A percentile compares a stretch with the other conserved stretches of the same genome.
These are phyloP conservation scores for Mesembryanthemum crystallinum DNA, from an alignment of 148 eudicot genomes.

Conservation along the genomic window DNA sequence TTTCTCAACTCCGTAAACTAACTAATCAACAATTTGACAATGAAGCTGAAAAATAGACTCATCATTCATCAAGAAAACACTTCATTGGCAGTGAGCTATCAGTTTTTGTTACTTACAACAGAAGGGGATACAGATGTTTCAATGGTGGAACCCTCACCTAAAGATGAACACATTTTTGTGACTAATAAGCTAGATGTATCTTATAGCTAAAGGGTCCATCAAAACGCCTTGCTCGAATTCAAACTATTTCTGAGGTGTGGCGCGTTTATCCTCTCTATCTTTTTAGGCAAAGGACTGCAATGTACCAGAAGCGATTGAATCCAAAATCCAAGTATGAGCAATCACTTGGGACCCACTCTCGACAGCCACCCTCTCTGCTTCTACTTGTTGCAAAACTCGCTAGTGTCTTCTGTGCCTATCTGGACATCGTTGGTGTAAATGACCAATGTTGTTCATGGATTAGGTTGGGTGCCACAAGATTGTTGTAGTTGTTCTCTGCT, in stretches of 20 bases:
- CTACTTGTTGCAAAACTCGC: slow-evolving; percentile 26
- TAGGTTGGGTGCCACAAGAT: slow-evolving; percentile 13
- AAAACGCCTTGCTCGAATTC: background rate
- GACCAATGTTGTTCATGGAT: slow-evolving; percentile 29
- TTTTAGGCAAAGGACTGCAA: slow-evolving; percentile 36
- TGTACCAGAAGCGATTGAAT: slow-evolving; percentile 64
- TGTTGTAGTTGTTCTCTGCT: slow-evolving; percentile 38
- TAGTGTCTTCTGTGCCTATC: slow-evolving; percentile 22
- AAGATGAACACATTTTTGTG: no score
- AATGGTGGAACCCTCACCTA: background rate
- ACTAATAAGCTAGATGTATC: no score
- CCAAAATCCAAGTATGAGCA: slow-evolving; percentile 80
- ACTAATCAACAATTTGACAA: no score
- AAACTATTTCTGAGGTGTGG: background rate
- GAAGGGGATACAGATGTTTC: background rate
- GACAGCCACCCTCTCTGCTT: slow-evolving; percentile 45
- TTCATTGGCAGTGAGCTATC: background rate
- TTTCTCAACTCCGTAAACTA: no score
- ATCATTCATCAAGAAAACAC: background rate
- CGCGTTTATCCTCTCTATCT: background rate
- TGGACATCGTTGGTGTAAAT: slow-evolving; percentile 50
- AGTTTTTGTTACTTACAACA: background rate
- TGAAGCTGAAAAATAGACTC: no score
- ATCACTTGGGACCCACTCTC: slow-evolving; percentile 42
- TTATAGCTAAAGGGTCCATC: no score